phyloP scores from a whole-genome alignment of 2,329 filamentous ascomycete genomes.

The Trichoderma polysporum region DNA sequence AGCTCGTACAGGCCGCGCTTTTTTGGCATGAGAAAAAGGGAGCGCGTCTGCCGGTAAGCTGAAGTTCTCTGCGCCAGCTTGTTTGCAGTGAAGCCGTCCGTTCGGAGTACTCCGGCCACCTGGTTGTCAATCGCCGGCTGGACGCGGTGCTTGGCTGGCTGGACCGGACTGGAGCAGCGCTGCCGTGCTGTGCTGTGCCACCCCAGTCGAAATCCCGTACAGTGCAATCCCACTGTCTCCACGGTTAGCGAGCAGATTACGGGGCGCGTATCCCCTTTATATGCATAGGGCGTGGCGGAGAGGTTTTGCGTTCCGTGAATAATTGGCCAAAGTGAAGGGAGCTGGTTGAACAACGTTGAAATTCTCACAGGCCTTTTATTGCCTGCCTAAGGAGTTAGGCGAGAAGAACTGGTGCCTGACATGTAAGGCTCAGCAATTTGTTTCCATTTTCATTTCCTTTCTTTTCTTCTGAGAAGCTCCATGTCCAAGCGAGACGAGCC shows the following conservation, averaged over 20 bases:
- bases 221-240: background rate
- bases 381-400: slow-evolving; percentile 12
- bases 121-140: slow-evolving; percentile 4
- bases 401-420: background rate
- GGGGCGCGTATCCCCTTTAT: background rate
- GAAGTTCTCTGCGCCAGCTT: background rate
- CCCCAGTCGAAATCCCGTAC: slow-evolving; percentile 11
- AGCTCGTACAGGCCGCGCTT: background rate
- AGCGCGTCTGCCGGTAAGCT: slow-evolving; percentile 3
- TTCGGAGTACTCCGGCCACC: background rate
- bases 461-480: background rate
- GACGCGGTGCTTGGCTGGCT: background rate
- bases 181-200: slow-evolving; percentile 12
- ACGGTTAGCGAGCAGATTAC: slow-evolving; percentile 2
- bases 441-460: background rate
- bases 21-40: background rate
- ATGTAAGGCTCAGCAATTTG: background rate
- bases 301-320: background rate
- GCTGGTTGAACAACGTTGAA: background rate
- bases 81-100: background rate
- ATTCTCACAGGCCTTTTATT: slow-evolving; percentile 10
- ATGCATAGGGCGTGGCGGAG: background rate
- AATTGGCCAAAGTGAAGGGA: background rate
- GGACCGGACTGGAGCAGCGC: background rate
- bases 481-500: background rate